These are phyloP conservation scores for Colletotrichum kahawae DNA, from an alignment of 2,329 filamentous ascomycete species.

Conservation along the genomic window DNA sequence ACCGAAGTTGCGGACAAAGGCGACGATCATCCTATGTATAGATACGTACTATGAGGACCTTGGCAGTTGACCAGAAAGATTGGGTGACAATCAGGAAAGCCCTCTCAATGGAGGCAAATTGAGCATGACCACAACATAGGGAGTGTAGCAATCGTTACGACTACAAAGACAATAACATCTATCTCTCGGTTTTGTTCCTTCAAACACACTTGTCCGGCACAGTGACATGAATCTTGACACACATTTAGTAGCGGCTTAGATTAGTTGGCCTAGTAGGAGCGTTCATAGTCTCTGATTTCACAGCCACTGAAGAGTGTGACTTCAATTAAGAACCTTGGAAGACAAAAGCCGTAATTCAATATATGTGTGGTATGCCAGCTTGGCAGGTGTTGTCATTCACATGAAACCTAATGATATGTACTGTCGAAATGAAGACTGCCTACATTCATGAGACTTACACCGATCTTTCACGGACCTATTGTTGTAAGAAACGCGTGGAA, in stretches of 20 bases:
- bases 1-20: constrained; percentile 7
- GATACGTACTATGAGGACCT: background rate
- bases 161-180: background rate
- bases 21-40: constrained; percentile 17
- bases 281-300: too few species aligned
- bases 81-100: background rate
- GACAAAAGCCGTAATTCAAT: background rate
- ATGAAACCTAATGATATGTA: too few species aligned
- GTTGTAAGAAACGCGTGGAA: background rate
- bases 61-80: background rate
- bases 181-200: background rate
- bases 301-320: too few species aligned
- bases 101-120: background rate
- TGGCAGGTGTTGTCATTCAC: background rate
- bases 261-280: too few species aligned
- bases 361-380: background rate
- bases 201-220: background rate
- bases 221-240: background rate
- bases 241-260: too few species aligned
- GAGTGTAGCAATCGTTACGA: background rate
- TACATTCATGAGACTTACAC: background rate
- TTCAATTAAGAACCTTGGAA: too few species aligned
- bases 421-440: background rate
- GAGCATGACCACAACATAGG: background rate
- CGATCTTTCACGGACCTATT: background rate